Evolutionary conservation across 169 alveolate species (phyloP), one percentile per base, ranked within the genome.

Genomic region (Theileria sp.): DNA sequence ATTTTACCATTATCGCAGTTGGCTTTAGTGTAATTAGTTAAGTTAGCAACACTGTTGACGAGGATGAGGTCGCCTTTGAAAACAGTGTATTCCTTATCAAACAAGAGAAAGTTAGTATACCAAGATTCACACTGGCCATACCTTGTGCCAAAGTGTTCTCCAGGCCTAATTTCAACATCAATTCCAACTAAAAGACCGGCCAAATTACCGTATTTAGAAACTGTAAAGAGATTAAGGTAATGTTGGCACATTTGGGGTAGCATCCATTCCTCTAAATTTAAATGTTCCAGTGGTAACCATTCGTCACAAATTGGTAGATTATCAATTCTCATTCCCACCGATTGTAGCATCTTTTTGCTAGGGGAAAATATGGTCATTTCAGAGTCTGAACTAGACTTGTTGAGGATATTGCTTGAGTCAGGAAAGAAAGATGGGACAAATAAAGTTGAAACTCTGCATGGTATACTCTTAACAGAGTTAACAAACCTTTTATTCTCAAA

Each of bases 91-190:
- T 91, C 94, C 23, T 71, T 68, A 25, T 87, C 90, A 49, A 80
- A 85, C n/a, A 91, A 70, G 58, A 91, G 80, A n/a, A 91, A 66
- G 75, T 91, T 91, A 17, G 94, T 81, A 74, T 91, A 91, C 94
- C 94, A 91, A 26, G 91, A 79, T 56, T 91, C 94, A 54, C 94
- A 91, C 34, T 89, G 92, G 32, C 94, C 94, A 70, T 79, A 91
- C 51, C 87, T 82, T 0, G 94, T 91, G 32, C 94, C 94, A 67
- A 91, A 91, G 75, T 87, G 94, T 23, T 91, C 94, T 25, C 88
- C 94, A 62, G 94, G 92, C 44, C 95, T 83, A 67, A 93, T 93
- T 74, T 92, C 96, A 0, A 93, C 94, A 75, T 92, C 96, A 51
- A 93, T 89, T 5, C 94, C 94, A 26, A 89, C 91, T 58, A 93